Base-by-base conservation (phyloP, 768 basidiomycete genomes). In the Tephrocybe sp. region DNA sequence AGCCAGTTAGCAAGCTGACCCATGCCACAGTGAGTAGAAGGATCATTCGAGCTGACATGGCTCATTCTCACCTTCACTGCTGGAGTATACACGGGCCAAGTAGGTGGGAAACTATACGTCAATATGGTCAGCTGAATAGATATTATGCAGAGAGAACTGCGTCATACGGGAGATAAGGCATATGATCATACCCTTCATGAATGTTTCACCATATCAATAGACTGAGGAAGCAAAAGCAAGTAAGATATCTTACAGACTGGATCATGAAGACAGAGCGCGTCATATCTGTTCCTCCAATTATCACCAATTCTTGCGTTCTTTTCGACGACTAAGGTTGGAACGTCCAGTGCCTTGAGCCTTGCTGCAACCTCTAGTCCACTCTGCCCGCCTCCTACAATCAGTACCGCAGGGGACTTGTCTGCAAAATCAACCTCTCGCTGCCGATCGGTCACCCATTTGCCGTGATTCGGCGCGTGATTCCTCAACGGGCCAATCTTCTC, bases 371-470 rank as follows among this genome's bases (percentile, higher is more conserved):
- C 77, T 29, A 92, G 65, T 1, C 87, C 89, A 53, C 75, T 77
- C 48, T 88, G 88, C 0, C 84, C 85, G 0, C 75, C 84, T 10
- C 84, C 83, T 16, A 86, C 66, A 19, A 88, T 68, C 23, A 88
- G 61, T 9, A 85, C 87, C 1, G 72, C 24, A 0, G 58, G 56
- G 7, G 57, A 72, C 3, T 57, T 59, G n/a, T 73, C 74, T 25
- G 63, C 65, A 55, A 83, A 83, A 24, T 75, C 73, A 8, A 58
- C 45, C 48, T 78, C 74, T 25, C 59, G 60, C 33, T 64, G 63
- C 25, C 82, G 70, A 23, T 69, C 64, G 24, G 69, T 69, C 37
- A 70, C 69, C 85, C 84, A 88, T 47, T 74, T 70, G 5, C 78
- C 79, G 57, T 82, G 78, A 53, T 77, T 71, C 0, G 76, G 68